These are phyloP conservation scores for Porodaedalea pini DNA, from an alignment of 1,284 basidiomycete species.

Conservation along the genomic window DNA sequence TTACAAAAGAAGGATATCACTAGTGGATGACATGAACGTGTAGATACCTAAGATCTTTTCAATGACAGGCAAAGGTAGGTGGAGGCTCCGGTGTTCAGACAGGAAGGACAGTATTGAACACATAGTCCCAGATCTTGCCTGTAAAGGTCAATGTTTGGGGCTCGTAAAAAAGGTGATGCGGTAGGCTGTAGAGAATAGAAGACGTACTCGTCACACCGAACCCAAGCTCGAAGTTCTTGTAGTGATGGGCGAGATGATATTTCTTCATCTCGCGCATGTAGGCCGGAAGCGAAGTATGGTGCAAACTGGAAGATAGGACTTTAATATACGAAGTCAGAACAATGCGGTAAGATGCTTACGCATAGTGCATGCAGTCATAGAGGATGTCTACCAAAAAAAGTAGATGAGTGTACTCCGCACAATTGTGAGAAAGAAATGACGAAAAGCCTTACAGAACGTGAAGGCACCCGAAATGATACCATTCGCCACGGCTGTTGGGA, in stretches of 20 bases:
- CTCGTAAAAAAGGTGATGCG: slow-evolving; percentile 19
- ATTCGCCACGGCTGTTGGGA: slow-evolving; percentile 86
- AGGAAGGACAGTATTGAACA: slow-evolving; percentile 79
- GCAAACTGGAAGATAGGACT: slow-evolving; percentile 47
- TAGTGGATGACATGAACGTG: too few relatives aligned
- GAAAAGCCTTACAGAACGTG: slow-evolving; percentile 75
- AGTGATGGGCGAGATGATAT: slow-evolving; percentile 98
- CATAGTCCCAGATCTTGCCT: slow-evolving; percentile 92
- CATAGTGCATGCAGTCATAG: slow-evolving; percentile 93
- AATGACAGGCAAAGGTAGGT: neutral
- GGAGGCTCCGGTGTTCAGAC: neutral
- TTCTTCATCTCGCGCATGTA: slow-evolving; percentile 93
- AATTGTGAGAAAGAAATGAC: neutral
- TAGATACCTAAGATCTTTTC: neutral
- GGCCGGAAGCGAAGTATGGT: slow-evolving; percentile 85
- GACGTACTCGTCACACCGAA: slow-evolving; percentile 88
- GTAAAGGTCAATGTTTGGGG: slow-evolving; percentile 23
- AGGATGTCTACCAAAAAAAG: slow-evolving; percentile 57
- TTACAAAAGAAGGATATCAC: too few relatives aligned
- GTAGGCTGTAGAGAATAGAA: neutral
- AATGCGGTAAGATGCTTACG: slow-evolving; percentile 44
- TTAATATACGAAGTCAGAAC: slow-evolving; percentile 1
- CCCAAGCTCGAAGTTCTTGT: slow-evolving; percentile 98
- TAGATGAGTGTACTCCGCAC: slow-evolving; percentile 2
- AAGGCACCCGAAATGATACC: slow-evolving; percentile 92